Conservation (phyloP, 495 filamentous ascomycete species). For the Penicillium waksmanii region DNA sequence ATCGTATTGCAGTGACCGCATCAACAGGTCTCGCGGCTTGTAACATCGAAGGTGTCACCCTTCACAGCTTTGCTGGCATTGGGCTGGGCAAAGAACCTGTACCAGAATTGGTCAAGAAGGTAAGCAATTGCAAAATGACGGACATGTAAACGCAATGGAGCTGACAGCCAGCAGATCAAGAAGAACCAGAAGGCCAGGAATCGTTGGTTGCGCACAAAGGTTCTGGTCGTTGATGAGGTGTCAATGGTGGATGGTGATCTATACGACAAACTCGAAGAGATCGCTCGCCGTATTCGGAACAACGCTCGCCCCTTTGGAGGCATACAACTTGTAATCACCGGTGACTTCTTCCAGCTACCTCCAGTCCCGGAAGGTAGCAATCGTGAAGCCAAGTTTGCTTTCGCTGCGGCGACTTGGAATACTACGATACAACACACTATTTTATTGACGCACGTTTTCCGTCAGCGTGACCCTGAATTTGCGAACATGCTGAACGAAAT, state of each 20-base stretch:
- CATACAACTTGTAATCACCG: slow-evolving; percentile 93
- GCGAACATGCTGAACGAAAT: slow-evolving; percentile 97
- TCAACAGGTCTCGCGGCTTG: slow-evolving; percentile 96
- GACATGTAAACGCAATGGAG: background rate
- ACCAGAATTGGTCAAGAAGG: slow-evolving; percentile 81
- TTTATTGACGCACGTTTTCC: slow-evolving; percentile 92
- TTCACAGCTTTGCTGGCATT: slow-evolving; percentile 96
- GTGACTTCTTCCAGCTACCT: slow-evolving; percentile 96
- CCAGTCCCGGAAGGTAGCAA: slow-evolving; percentile 80
- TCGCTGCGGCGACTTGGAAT: slow-evolving; percentile 88
- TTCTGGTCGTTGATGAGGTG: slow-evolving; percentile 90
- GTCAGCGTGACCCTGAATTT: slow-evolving; percentile 91
- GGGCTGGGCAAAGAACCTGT: slow-evolving; percentile 90
- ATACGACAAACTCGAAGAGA: slow-evolving; percentile 92
- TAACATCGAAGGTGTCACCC: slow-evolving; percentile 92
- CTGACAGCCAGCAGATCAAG: slow-evolving; percentile 60
- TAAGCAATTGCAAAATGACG: slow-evolving; percentile 6
- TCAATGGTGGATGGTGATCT: slow-evolving; percentile 98
- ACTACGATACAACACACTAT: slow-evolving; percentile 95
- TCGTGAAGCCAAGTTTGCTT: slow-evolving; percentile 80
- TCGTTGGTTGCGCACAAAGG: slow-evolving; percentile 85
- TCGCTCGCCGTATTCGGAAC: slow-evolving; percentile 79
- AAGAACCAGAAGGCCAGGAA: slow-evolving; percentile 83
- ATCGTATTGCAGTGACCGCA: slow-evolving; percentile 87
- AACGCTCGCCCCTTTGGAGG: slow-evolving; percentile 94